These are phyloP conservation scores for Tuber calosporum DNA, from an alignment of 495 filamentous ascomycete species.

Conservation along the genomic window DNA sequence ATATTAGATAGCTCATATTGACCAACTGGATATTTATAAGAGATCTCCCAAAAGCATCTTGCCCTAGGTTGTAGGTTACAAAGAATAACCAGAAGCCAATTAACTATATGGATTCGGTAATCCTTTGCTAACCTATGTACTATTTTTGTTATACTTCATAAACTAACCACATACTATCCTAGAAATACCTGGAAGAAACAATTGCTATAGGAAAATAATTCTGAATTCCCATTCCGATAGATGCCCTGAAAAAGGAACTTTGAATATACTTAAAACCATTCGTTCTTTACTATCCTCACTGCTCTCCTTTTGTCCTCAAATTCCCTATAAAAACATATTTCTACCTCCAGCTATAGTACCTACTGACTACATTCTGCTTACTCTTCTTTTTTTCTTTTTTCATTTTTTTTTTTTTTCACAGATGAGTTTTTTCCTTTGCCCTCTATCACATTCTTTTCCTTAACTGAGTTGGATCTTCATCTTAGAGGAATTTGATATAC, in stretches of 20 bases:
- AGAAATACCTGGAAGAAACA: constrained; percentile 1
- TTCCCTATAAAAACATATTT: not conserved
- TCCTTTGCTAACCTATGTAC: not conserved
- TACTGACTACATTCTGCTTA: not conserved
- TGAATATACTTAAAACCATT: not conserved
- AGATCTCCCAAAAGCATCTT: not conserved
- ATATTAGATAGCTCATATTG: not conserved
- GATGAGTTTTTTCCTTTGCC: too few relatives aligned
- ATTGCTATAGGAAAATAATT: not conserved
- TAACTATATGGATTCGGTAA: not conserved
- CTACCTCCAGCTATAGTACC: not conserved
- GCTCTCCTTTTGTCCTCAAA: not conserved
- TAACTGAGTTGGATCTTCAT: too few relatives aligned
- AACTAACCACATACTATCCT: not conserved
- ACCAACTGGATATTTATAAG: not conserved
- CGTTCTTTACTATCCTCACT: not conserved
- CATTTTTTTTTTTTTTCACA: too few relatives aligned
- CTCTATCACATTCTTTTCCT: too few relatives aligned
- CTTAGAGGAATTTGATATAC: too few relatives aligned
- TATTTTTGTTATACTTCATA: not conserved
- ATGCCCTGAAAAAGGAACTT: too few relatives aligned
- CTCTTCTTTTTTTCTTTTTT: not conserved
- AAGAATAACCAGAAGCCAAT: not conserved
- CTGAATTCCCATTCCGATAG: not conserved
- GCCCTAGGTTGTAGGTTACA: not conserved